phyloP scores from a whole-genome alignment of 768 basidiomycete species.

The Porphyrellus cyaneotinctus region DNA sequence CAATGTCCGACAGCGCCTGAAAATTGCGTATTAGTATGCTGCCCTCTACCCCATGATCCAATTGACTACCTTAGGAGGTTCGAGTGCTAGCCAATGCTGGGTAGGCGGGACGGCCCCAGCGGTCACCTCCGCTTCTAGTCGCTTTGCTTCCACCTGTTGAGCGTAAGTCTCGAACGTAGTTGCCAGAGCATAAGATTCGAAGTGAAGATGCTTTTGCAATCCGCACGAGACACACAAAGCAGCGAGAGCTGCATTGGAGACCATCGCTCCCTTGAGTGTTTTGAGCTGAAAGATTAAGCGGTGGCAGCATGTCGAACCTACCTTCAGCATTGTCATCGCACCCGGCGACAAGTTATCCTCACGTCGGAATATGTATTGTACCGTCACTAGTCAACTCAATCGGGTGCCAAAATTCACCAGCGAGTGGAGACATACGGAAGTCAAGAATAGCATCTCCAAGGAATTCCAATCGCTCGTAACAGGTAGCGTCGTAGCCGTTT shows the following conservation, averaged over 20 bases:
- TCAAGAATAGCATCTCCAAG: slow-evolving; percentile 85
- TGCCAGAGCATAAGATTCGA: slow-evolving; percentile 51
- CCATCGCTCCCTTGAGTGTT: slow-evolving; percentile 69
- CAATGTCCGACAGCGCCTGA: slow-evolving; percentile 72
- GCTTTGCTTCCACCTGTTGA: slow-evolving; percentile 41
- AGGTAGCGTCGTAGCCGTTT: slow-evolving; percentile 49
- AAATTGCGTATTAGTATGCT: slow-evolving; percentile 1
- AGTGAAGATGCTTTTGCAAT: slow-evolving; percentile 57
- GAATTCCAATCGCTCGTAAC: slow-evolving; percentile 78
- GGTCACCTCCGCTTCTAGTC: slow-evolving; percentile 46
- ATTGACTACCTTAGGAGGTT: slow-evolving; percentile 66
- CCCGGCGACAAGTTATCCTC: slow-evolving; percentile 67
- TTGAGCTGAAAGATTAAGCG: not conserved
- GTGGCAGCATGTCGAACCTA: slow-evolving; percentile 16
- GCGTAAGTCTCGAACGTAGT: slow-evolving; percentile 52
- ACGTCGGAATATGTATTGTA: slow-evolving; percentile 63
- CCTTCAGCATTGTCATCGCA: slow-evolving; percentile 77
- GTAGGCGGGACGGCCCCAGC: slow-evolving; percentile 50
- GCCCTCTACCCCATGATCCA: not conserved
- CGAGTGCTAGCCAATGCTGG: slow-evolving; percentile 76
- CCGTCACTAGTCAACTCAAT: slow-evolving; percentile 51
- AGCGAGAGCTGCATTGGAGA: slow-evolving; percentile 74
- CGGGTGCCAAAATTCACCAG: not conserved
- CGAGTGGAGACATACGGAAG: slow-evolving; percentile 50
- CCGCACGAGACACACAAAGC: slow-evolving; percentile 71